Evolutionary conservation across 371 early-diverging fungal species (phyloP), one percentile per base, ranked within the genome.

Genomic region (Blakeslea trispora): DNA sequence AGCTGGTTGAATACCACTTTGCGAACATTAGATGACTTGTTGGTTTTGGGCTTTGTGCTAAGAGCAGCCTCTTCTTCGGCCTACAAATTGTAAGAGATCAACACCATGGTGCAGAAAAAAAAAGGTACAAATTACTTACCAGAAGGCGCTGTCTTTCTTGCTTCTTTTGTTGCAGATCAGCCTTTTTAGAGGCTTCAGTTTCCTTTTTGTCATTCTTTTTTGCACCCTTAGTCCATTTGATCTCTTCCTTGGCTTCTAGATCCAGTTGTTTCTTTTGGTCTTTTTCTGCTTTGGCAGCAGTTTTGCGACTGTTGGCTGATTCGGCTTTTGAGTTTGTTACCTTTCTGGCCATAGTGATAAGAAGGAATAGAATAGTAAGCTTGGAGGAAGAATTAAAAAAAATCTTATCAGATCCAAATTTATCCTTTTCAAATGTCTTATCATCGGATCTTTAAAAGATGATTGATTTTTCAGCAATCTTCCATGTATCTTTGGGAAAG

Each of bases 231-330:
- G 80, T 57, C 93, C 91, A 91, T 15, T 82, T 77, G 4, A 66
- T 76, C 35, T 85, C 66, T 46, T 86, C 88, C 28, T 63, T 55
- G 14, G 72, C 74, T 60, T 89, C 93, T 39, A 69, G 58, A 32
- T 79, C 84, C 23, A 60, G 67, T 11, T 72, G 73, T 54, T 80
- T 73, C 63, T 83, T 73, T 8, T 68, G 58, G 40, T 82, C 82
- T 63, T 87, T 85, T 31, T 79, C 88, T 14, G 78, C 81, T 64
- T 86, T 74, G n/a, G 66, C 71, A 10, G 80, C 82, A 14, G 87
- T 86, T 72, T 91, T 92, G 53, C 81, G 82, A 49, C 85, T 89
- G 42, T 88, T 89, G 11, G 86, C 89, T 23, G 84, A 83, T 50
- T 84, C 79, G 14, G 74, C 85, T 45, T 78, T 78, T 32, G 66